These are phyloP conservation scores for Lagenidium sp. DNA, from an alignment of 352 stramenopile genomes.

Conservation along the genomic window DNA sequence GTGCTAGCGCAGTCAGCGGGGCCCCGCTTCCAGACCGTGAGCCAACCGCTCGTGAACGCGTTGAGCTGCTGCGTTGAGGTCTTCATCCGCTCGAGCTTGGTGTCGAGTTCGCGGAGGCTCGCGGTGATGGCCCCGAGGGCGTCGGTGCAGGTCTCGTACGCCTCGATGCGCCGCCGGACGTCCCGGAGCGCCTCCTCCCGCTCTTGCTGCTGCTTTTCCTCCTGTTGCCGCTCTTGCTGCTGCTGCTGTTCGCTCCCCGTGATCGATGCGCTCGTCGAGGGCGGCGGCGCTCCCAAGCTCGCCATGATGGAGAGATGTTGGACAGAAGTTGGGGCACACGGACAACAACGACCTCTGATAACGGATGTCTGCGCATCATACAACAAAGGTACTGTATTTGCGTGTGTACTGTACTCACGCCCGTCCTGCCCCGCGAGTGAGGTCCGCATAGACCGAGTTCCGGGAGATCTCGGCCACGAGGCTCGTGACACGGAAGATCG, in stretches of 20 bases:
- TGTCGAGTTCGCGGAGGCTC: conserved; percentile 58
- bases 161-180: conserved; percentile 41
- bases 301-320: too few relatives aligned
- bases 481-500: conserved; percentile 38
- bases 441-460: conserved; percentile 48
- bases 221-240: too few relatives aligned
- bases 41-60: conserved; percentile 57
- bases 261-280: too few relatives aligned
- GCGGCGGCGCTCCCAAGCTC: too few relatives aligned
- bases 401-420: conserved; percentile 11
- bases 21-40: conserved; percentile 66
- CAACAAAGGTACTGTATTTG: too few relatives aligned
- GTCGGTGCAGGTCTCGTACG: conserved; percentile 52
- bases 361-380: too few relatives aligned
- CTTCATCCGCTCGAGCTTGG: conserved; percentile 53
- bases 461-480: conserved; percentile 65
- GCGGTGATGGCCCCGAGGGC: conserved; percentile 39
- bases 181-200: conserved; percentile 32
- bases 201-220: conserved; percentile 2
- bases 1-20: too few relatives aligned
- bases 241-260: too few relatives aligned
- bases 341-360: too few relatives aligned
- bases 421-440: conserved; percentile 21
- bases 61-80: conserved; percentile 62
- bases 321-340: too few relatives aligned